Percentiles rank a stretch among this genome's conserved stretches.
phyloP scores from a whole-genome alignment of 495 filamentous ascomycete genomes.

The Aspergillus sclerotioniger region DNA sequence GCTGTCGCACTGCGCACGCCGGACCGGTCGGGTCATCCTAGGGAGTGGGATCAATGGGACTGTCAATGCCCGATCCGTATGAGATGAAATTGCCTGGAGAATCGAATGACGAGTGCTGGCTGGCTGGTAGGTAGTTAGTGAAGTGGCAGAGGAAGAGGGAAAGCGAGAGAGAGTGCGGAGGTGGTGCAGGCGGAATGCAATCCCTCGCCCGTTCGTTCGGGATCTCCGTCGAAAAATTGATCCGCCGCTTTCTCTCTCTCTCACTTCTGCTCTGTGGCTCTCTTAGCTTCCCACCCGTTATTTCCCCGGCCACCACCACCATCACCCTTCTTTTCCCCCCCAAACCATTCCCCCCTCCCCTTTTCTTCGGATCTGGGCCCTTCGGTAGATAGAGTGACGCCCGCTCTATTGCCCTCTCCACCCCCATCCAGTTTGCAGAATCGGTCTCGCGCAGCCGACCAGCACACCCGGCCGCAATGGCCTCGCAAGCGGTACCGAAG shows the following conservation, averaged over 20 bases:
- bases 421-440: not conserved
- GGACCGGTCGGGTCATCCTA: conserved; percentile 19
- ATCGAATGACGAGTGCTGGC: too few relatives aligned
- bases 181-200: not conserved
- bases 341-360: not conserved
- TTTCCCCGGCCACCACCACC: not conserved
- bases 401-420: not conserved
- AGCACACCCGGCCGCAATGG: conserved; percentile 38
- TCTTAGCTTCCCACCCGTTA: not conserved
- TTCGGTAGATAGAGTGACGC: not conserved
- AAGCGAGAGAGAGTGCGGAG: not conserved
- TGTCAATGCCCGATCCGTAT: not conserved
- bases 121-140: too few relatives aligned
- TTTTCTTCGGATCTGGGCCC: not conserved
- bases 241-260: conserved; percentile 9
- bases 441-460: conserved; percentile 4
- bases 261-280: not conserved
- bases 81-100: too few relatives aligned
- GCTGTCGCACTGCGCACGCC: conserved; percentile 6
- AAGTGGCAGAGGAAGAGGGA: too few relatives aligned
- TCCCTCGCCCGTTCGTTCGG: conserved; percentile 17
- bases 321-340: not conserved
- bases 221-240: conserved; percentile 28
- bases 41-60: not conserved
- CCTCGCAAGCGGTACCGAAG: conserved; percentile 33